These are phyloP conservation scores for Malassezia dermatis DNA, from an alignment of 1,284 basidiomycete species.

Conservation along the genomic window DNA sequence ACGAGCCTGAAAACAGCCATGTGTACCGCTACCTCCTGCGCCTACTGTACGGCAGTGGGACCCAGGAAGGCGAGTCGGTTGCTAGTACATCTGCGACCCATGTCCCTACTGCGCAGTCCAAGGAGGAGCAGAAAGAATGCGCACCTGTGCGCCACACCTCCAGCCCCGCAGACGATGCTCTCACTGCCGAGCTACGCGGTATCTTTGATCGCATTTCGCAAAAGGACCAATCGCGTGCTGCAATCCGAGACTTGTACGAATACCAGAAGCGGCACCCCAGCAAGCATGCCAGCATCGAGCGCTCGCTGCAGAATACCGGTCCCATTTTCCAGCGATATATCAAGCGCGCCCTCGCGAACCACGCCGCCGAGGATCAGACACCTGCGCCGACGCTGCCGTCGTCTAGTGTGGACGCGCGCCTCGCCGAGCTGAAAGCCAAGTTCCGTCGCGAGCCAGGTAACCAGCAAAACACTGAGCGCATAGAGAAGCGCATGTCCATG, in stretches of 20 bases:
- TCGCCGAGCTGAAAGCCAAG: constrained; percentile 37
- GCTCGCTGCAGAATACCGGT: constrained; percentile 49
- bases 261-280: constrained; percentile 86
- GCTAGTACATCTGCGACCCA: constrained; percentile 11
- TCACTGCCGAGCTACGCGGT: constrained; percentile 62
- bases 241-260: constrained; percentile 88
- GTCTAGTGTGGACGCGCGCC: constrained; percentile 24
- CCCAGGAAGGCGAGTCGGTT: constrained; percentile 58
- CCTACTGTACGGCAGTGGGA: constrained; percentile 27
- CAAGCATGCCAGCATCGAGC: constrained; percentile 66
- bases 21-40: constrained; percentile 42
- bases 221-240: constrained; percentile 71
- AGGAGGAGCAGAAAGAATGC: constrained; percentile 1
- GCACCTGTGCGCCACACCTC: not conserved
- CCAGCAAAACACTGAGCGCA: not conserved
- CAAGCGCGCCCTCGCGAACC: constrained; percentile 50
- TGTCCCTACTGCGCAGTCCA: constrained; percentile 13
- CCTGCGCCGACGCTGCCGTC: not conserved
- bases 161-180: constrained; percentile 56
- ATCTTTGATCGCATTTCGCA: constrained; percentile 78
- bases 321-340: constrained; percentile 51
- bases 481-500: constrained; percentile 9
- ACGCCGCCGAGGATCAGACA: constrained; percentile 63
- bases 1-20: constrained; percentile 35
- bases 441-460: constrained; percentile 19